Base-by-base conservation (phyloP, 257 asterid genomes). In the Datura wrightii region DNA sequence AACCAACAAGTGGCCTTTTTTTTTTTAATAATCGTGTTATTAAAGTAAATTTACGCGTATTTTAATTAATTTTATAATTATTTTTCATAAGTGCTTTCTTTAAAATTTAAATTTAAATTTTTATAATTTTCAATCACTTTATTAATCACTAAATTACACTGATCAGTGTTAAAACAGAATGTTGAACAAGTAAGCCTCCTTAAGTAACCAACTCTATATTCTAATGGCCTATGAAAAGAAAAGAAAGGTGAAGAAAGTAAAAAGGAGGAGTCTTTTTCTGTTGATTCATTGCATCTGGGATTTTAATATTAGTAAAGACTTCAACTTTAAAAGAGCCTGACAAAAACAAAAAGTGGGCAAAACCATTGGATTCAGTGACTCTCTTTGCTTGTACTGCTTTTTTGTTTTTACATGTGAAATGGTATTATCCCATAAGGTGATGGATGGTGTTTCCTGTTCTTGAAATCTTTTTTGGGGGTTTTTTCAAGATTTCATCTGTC, bases 1-100 rank as follows among this genome's bases (percentile, higher is more conserved):
- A 88, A 89, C 94, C 92, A 87, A 82, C 84, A 83, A 87, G 89
- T 88, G 88, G 85, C 83, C 83, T 74, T 69, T 69, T 65, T 69
- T 65, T 34, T 34, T 34, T 3, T 11, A 24, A 11, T 34, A 13
- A 2, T 34, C 0, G 5, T 0, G 1, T 0, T 63, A 31, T 63
- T 0, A 3, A 2, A 63, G 18, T 31, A 4, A 31, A 4, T 0
- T 63, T 10, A 11, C 3, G 31, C 10, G 0, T 1, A 63, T 34
- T 0, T 11, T 0, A 63, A 62, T 3, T 62, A 62, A 24, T 2
- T 62, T 62, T 0, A 24, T 10, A 3, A 6, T 2, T 8, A 46
- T 7, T 46, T 6, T 46, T 24, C 31, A 0, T 24, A 24, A 24
- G 31, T 24, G 1, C 31, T 24, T 24, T 24, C 31, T 24, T 0